phyloP scores from a whole-genome alignment of 2,329 filamentous ascomycete species.

The Colletotrichum eleusines region DNA sequence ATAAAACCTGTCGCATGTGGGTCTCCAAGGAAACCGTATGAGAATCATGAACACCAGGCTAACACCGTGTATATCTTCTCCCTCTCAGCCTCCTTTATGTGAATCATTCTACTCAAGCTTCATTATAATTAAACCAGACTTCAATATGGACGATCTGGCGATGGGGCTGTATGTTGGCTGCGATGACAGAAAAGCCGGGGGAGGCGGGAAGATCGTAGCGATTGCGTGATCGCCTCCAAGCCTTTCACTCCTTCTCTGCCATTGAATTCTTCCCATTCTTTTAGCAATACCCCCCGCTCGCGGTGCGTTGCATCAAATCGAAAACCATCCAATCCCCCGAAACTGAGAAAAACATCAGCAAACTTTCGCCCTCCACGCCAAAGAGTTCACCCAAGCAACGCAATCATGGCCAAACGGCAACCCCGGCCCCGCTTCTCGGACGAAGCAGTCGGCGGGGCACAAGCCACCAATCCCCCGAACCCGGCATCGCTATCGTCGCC shows the following conservation, averaged over 20 bases:
- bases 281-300: background rate
- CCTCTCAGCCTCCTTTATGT: background rate
- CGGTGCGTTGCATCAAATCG: background rate
- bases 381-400: background rate
- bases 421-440: conserved; percentile 29
- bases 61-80: background rate
- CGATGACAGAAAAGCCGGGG: background rate
- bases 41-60: background rate
- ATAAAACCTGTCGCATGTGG: background rate
- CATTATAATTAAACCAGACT: background rate
- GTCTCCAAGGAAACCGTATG: background rate
- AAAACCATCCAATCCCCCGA: background rate
- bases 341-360: conserved; percentile 8
- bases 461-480: conserved; percentile 10
- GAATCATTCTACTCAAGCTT: no score
- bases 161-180: background rate
- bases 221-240: conserved; percentile 18
- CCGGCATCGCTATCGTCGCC: background rate
- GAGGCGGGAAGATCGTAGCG: background rate
- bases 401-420: conserved; percentile 5
- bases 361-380: background rate
- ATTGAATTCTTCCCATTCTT: background rate
- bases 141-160: background rate
- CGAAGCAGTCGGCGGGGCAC: conserved; percentile 25
- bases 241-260: background rate